These are phyloP conservation scores for Venturia pyrina DNA, from an alignment of 2,329 filamentous ascomycete species.

Conservation along the genomic window DNA sequence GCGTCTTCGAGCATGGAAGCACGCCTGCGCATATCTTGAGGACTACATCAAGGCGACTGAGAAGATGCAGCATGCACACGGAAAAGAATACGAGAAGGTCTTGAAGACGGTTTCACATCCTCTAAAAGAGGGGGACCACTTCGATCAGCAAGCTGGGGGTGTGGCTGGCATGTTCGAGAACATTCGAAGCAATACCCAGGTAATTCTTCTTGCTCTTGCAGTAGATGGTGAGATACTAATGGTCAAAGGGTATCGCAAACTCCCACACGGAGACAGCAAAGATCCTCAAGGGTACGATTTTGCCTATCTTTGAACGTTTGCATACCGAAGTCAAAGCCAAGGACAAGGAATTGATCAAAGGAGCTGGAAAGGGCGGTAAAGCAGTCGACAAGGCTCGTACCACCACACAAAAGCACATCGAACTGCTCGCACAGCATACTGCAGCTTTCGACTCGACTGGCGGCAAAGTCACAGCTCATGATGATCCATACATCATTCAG, in stretches of 20 bases:
- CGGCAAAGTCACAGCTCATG: conserved; percentile 56
- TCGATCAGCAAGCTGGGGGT: conserved; percentile 80
- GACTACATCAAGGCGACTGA: conserved; percentile 80
- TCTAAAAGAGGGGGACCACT: conserved; percentile 82
- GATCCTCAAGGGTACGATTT: conserved; percentile 72
- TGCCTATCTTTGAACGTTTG: conserved; percentile 80
- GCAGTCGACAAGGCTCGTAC: conserved; percentile 82
- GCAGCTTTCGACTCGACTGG: conserved; percentile 68
- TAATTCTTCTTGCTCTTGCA: conserved; percentile 22
- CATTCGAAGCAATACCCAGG: conserved; percentile 79
- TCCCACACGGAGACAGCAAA: conserved; percentile 87
- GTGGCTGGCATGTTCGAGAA: conserved; percentile 89
- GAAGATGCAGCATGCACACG: conserved; percentile 72
- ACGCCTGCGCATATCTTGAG: conserved; percentile 82
- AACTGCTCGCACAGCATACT: conserved; percentile 79
- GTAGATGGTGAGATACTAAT: background rate
- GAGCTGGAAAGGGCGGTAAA: conserved; percentile 77
- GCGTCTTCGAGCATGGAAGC: conserved; percentile 90
- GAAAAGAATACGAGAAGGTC: conserved; percentile 92
- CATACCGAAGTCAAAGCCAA: conserved; percentile 97
- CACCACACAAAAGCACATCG: conserved; percentile 88
- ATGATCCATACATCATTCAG: conserved; percentile 84
- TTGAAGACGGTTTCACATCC: conserved; percentile 86
- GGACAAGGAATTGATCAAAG: conserved; percentile 74
- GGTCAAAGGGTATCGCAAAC: conserved; percentile 63